Conservation (phyloP, 768 basidiomycete genomes). For the Trametopsis cervina region DNA sequence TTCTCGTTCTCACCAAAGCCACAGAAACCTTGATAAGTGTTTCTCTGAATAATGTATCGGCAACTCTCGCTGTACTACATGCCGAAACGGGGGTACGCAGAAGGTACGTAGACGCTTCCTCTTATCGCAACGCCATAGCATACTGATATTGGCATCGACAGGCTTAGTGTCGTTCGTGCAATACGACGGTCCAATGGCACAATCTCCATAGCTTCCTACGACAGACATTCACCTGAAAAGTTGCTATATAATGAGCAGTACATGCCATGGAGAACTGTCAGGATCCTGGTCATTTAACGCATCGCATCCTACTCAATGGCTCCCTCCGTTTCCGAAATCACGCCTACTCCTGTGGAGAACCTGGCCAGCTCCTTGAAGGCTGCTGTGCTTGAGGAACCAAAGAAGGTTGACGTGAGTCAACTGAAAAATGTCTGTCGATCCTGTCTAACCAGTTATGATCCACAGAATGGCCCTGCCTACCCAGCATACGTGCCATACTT, state of each 20-base stretch:
- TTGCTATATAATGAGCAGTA: too few relatives aligned
- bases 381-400: not conserved
- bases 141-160: not conserved
- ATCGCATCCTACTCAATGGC: not conserved
- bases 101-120: not conserved
- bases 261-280: too few relatives aligned
- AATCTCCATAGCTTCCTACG: not conserved
- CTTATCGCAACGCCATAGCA: not conserved
- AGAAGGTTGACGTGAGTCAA: slow-evolving; percentile 8
- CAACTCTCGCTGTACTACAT: not conserved
- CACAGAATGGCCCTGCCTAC: slow-evolving; percentile 35
- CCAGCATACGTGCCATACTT: slow-evolving; percentile 44
- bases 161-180: not conserved
- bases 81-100: not conserved
- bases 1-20: not conserved
- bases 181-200: slow-evolving; percentile 1
- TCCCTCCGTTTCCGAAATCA: slow-evolving; percentile 4
- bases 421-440: not conserved
- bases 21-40: not conserved
- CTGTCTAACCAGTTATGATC: not conserved
- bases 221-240: too few relatives aligned
- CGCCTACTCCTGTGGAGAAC: not conserved
- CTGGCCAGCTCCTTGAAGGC: slow-evolving; percentile 1
- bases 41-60: not conserved
- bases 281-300: too few relatives aligned